Percentiles rank a stretch among this genome's conserved stretches.
These are phyloP conservation scores for Fusarium subtropicale DNA, from an alignment of 2,329 filamentous ascomycete genomes.

Conservation along the genomic window DNA sequence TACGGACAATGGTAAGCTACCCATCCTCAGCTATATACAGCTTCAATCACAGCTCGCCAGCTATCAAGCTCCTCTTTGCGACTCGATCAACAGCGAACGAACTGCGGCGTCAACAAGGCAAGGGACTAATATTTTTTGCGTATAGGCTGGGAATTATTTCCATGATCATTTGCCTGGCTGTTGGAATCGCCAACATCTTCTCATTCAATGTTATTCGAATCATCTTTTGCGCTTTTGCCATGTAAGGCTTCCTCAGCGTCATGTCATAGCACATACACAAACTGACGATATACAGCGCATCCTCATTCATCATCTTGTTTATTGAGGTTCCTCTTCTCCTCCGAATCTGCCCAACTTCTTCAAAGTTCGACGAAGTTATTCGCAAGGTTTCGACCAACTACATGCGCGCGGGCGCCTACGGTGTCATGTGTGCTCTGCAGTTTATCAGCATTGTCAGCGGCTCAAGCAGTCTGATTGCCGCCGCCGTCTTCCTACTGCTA, in stretches of 20 bases:
- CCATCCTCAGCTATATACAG: constrained; percentile 14
- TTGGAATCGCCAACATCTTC: constrained; percentile 76
- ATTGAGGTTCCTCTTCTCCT: constrained; percentile 93
- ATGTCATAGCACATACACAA: background rate
- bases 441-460: constrained; percentile 79
- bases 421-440: constrained; percentile 82
- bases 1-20: constrained; percentile 78
- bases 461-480: constrained; percentile 82
- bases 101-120: constrained; percentile 8
- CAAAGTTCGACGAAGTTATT: constrained; percentile 88
- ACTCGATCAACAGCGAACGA: constrained; percentile 12
- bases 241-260: constrained; percentile 57
- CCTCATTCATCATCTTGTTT: constrained; percentile 80
- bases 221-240: constrained; percentile 63
- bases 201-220: constrained; percentile 62
- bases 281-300: constrained; percentile 63
- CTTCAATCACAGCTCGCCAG: constrained; percentile 23
- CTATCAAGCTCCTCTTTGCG: constrained; percentile 16
- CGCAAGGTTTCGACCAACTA: constrained; percentile 96
- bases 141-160: constrained; percentile 74
- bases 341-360: constrained; percentile 95
- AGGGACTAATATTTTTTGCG: constrained; percentile 21
- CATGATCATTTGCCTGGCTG: constrained; percentile 77
- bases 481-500: constrained; percentile 82
- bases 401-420: constrained; percentile 92